These are phyloP conservation scores for Saccharum spontaneum DNA, from an alignment of 176 grass and related monocot genomes.

Conservation along the genomic window DNA sequence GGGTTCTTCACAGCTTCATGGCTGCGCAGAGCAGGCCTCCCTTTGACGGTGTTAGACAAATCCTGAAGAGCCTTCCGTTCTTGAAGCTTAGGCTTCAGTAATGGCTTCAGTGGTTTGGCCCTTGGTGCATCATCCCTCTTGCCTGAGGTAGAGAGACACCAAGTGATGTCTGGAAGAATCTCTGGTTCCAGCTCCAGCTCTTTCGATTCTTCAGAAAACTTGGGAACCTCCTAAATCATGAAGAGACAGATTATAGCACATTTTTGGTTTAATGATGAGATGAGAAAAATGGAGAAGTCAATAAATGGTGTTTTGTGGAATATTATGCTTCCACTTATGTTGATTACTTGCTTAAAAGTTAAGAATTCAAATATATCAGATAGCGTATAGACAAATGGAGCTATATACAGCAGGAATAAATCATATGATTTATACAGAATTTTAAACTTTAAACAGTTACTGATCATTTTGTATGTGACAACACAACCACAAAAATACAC, in stretches of 20 bases:
- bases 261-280: background rate
- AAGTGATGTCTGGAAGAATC: constrained; percentile 36
- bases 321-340: background rate
- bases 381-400: background rate
- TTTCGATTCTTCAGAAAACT: constrained; percentile 33
- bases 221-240: constrained; percentile 34
- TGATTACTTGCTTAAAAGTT: background rate
- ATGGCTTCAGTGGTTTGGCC: constrained; percentile 15
- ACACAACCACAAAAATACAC: background rate
- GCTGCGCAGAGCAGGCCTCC: constrained; percentile 27
- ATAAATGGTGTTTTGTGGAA: background rate
- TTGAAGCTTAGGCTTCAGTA: constrained; percentile 35
- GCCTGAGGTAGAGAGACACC: constrained; percentile 39
- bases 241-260: constrained; percentile 8
- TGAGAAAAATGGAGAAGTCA: background rate
- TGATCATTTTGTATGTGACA: constrained; percentile 22
- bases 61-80: constrained; percentile 41
- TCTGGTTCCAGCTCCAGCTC: constrained; percentile 51
- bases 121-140: constrained; percentile 49
- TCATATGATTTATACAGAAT: background rate
- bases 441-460: constrained; percentile 9
- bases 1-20: constrained; percentile 38
- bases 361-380: background rate
- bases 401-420: constrained; percentile 1
- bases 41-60: background rate